These are phyloP conservation scores for Plasmodium chabaudi DNA, from an alignment of 169 alveolate genomes.

Conservation along the genomic window DNA sequence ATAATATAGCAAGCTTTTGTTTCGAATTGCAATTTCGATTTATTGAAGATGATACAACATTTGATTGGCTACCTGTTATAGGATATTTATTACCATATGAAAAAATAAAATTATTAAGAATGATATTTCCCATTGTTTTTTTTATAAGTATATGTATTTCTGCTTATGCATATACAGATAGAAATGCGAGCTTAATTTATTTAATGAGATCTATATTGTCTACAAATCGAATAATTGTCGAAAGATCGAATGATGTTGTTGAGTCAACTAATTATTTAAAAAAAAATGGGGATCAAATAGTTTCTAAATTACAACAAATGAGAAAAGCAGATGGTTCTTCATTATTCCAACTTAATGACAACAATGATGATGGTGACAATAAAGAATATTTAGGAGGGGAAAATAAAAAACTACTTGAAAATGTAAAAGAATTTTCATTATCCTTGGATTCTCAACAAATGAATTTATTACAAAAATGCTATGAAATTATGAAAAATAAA, in stretches of 20 bases:
- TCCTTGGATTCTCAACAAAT: conserved; percentile 73
- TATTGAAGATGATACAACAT: conserved; percentile 75
- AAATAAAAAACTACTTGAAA: conserved; percentile 10
- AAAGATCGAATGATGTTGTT: conserved; percentile 61
- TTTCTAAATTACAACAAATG: conserved; percentile 60
- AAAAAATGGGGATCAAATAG: conserved; percentile 44
- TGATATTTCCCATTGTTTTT: conserved; percentile 63
- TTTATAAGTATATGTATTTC: conserved; percentile 64
- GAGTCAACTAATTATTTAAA: conserved; percentile 69
- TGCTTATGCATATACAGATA: conserved; percentile 65
- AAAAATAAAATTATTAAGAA: conserved; percentile 61
- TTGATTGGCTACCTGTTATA: conserved; percentile 69
- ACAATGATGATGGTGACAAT: background rate
- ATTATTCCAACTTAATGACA: background rate
- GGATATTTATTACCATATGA: conserved; percentile 73
- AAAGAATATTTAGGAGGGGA: conserved; percentile 4
- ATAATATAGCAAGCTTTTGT: conserved; percentile 73
- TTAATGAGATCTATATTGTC: conserved; percentile 73
- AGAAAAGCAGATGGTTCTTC: conserved; percentile 5
- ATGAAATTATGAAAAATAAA: conserved; percentile 58
- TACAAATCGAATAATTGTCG: conserved; percentile 60
- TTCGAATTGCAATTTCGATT: conserved; percentile 73
- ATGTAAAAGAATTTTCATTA: conserved; percentile 51
- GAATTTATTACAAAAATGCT: conserved; percentile 63
- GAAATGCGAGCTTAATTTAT: conserved; percentile 55